Conservation (phyloP, 2,329 filamentous ascomycete species). For the Eurotiales sp. region DNA sequence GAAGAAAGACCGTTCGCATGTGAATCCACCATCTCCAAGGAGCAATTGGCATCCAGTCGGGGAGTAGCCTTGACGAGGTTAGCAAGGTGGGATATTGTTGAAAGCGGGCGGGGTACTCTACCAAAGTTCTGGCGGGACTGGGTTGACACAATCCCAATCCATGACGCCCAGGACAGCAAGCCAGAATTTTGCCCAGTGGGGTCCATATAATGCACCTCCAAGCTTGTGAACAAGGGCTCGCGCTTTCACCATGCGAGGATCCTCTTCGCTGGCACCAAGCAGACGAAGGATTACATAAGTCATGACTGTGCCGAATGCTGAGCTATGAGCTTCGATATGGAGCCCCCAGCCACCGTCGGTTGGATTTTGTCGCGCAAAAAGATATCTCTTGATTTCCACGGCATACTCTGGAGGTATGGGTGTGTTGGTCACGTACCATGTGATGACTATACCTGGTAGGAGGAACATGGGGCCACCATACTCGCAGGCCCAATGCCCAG, state of each 20-base stretch:
- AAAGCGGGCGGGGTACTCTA: slow-evolving; percentile 27
- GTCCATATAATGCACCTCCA: slow-evolving; percentile 76
- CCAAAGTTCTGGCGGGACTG: slow-evolving; percentile 91
- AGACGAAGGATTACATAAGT: slow-evolving; percentile 82
- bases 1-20: slow-evolving; percentile 91
- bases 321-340: slow-evolving; percentile 90
- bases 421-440: slow-evolving; percentile 86
- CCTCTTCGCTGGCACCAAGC: slow-evolving; percentile 76
- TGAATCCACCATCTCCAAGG: slow-evolving; percentile 99
- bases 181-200: slow-evolving; percentile 98
- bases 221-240: slow-evolving; percentile 76
- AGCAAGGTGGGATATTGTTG: slow-evolving; percentile 9
- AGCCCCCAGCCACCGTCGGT: slow-evolving; percentile 96
- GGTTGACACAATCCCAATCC: slow-evolving; percentile 91
- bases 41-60: slow-evolving; percentile 83
- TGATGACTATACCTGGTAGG: slow-evolving; percentile 76
- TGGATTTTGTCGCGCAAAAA: slow-evolving; percentile 78
- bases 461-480: slow-evolving; percentile 98
- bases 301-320: slow-evolving; percentile 82
- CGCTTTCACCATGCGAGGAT: slow-evolving; percentile 80
- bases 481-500: slow-evolving; percentile 94
- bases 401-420: slow-evolving; percentile 75
- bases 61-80: slow-evolving; percentile 56
- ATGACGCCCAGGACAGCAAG: slow-evolving; percentile 77
- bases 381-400: slow-evolving; percentile 87